Evolutionary conservation across 768 basidiomycete species (phyloP).

Genomic region (Collybia mongolica): DNA sequence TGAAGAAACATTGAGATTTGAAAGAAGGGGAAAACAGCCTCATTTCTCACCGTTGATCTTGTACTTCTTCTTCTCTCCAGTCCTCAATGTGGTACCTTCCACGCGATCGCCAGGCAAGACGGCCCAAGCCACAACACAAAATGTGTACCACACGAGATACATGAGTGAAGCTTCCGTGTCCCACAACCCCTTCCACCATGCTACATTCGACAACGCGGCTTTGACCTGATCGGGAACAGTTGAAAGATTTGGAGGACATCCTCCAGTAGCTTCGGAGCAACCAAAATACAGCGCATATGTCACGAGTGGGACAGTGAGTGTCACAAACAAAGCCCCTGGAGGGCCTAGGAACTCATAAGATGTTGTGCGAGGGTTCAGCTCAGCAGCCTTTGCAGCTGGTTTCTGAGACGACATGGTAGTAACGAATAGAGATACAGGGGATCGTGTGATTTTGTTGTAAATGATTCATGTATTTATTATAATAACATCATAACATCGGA

Average conservation of each 20-base stretch:
- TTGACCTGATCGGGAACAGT: constrained; percentile 41
- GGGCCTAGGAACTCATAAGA: constrained; percentile 85
- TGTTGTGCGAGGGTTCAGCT: constrained; percentile 67
- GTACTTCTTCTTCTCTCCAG: constrained; percentile 77
- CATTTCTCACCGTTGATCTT: constrained; percentile 84
- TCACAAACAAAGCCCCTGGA: constrained; percentile 69
- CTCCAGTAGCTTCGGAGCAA: constrained; percentile 63
- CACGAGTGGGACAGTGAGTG: constrained; percentile 65
- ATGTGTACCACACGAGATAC: constrained; percentile 92
- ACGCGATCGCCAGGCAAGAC: constrained; percentile 75
- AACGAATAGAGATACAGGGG: neutral
- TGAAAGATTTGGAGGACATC: constrained; percentile 61
- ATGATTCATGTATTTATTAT: too few relatives aligned
- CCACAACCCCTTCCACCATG: constrained; percentile 80
- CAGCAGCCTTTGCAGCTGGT: constrained; percentile 9
- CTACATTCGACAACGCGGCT: constrained; percentile 40
- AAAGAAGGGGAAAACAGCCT: neutral
- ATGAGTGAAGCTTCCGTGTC: constrained; percentile 74
- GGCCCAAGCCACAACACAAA: constrained; percentile 78
- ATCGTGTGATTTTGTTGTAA: constrained; percentile 12
- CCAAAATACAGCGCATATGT: constrained; percentile 77
- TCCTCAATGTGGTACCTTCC: constrained; percentile 68
- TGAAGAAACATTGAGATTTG: constrained; percentile 26
- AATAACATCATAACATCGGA: too few relatives aligned
- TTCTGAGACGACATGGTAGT: constrained; percentile 24